A percentile compares a stretch with the other conserved stretches of the same genome.
These are phyloP conservation scores for Ascochyta lentis DNA, from an alignment of 2,329 filamentous ascomycete genomes.

Conservation along the genomic window DNA sequence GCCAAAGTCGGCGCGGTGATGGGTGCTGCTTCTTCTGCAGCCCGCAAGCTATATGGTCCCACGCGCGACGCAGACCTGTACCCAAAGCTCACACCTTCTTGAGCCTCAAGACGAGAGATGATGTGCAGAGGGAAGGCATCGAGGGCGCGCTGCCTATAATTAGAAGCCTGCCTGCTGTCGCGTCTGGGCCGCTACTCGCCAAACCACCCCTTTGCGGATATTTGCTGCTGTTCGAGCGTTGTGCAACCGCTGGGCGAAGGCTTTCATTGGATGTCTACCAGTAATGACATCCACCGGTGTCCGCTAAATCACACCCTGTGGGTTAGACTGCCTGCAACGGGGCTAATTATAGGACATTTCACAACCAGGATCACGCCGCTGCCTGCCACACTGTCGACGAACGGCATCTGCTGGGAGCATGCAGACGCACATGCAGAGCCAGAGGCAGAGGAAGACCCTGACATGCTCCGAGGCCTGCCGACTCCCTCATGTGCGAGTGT, in stretches of 20 bases:
- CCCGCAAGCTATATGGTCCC: slow-evolving; percentile 36
- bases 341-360: slow-evolving; percentile 44
- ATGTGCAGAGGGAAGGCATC: slow-evolving; percentile 37
- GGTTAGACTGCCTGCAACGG: background rate
- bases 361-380: slow-evolving; percentile 7
- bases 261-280: background rate
- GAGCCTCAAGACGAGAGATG: slow-evolving; percentile 36
- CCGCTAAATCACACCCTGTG: slow-evolving; percentile 3
- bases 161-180: slow-evolving; percentile 33
- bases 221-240: slow-evolving; percentile 10
- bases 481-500: background rate
- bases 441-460: slow-evolving; percentile 9
- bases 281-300: slow-evolving; percentile 5
- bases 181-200: slow-evolving; percentile 32
- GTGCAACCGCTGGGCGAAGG: background rate
- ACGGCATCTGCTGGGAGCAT: background rate
- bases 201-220: slow-evolving; percentile 22
- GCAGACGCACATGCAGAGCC: background rate
- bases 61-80: slow-evolving; percentile 28
- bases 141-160: slow-evolving; percentile 34
- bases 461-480: background rate
- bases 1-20: slow-evolving; percentile 28
- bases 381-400: slow-evolving; percentile 10
- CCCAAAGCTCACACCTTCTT: slow-evolving; percentile 21
- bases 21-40: slow-evolving; percentile 23